Conservation (phyloP, 176 grass and related monocot species). For the Oryza meyeriana region DNA sequence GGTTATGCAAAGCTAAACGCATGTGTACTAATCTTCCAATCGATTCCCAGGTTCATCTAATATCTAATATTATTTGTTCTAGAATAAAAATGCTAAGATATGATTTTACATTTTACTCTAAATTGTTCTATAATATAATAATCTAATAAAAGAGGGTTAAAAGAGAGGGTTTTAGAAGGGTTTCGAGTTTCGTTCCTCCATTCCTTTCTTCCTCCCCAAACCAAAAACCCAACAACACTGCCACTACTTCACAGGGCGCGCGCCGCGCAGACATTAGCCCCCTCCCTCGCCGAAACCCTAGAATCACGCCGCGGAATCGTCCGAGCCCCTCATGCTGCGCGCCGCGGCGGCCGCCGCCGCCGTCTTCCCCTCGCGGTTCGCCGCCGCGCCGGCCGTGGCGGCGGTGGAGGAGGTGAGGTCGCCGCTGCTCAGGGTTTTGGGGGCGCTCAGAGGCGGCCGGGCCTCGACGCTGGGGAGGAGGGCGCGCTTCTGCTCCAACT, state of each 20-base stretch:
- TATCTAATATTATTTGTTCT: background rate
- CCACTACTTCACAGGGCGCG: background rate
- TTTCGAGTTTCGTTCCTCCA: conserved; percentile 32
- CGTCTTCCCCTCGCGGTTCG: conserved; percentile 44
- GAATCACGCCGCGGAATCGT: conserved; percentile 3
- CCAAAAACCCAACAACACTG: conserved; percentile 6
- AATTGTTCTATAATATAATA: background rate
- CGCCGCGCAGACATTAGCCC: background rate
- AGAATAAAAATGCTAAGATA: background rate
- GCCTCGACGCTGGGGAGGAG: conserved; percentile 35
- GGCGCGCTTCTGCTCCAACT: conserved; percentile 66
- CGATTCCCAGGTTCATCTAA: too few species aligned
- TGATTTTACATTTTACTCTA: background rate
- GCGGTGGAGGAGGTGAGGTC: conserved; percentile 47
- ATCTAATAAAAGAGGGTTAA: background rate
- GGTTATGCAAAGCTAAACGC: too few species aligned
- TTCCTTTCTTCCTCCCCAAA: conserved; percentile 39
- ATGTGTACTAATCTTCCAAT: too few species aligned
- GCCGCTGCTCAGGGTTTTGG: conserved; percentile 61
- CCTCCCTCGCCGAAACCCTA: conserved; percentile 34
- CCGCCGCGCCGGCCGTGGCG: conserved; percentile 42
- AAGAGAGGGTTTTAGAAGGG: conserved; percentile 73
- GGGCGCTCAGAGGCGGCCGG: conserved; percentile 40
- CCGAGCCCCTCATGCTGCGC: conserved; percentile 35
- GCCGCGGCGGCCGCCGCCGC: conserved; percentile 42